These are phyloP conservation scores for Huiozyma sinensis DNA, from an alignment of 805 yeast species.

Conservation along the genomic window DNA sequence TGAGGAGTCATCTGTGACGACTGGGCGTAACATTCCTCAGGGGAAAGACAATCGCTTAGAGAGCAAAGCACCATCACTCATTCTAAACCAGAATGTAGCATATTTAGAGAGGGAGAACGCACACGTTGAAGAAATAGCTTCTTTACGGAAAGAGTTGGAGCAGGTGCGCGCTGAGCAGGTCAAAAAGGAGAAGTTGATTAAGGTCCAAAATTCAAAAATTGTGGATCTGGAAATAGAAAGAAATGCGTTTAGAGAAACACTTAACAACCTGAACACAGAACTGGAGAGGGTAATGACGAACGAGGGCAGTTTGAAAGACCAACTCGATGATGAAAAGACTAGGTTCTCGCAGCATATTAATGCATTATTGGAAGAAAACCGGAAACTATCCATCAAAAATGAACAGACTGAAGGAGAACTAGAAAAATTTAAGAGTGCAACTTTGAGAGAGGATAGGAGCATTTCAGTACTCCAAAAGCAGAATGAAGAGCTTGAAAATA, in stretches of 20 bases:
- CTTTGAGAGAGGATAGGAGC: background rate
- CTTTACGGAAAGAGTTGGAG: background rate
- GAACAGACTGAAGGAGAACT: background rate
- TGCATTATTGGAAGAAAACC: background rate
- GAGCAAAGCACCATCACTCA: background rate
- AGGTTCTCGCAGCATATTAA: background rate
- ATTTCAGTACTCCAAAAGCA: background rate
- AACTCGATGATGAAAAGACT: conserved; percentile 15
- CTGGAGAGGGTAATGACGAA: conserved; percentile 18
- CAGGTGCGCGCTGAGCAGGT: background rate
- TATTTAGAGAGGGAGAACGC: background rate
- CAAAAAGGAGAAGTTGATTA: background rate
- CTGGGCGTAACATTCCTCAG: too few relatives aligned
- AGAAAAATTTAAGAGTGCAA: too few relatives aligned
- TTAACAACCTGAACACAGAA: conserved; percentile 19
- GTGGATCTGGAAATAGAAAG: conserved; percentile 18
- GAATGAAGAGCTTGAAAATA: background rate
- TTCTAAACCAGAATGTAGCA: background rate
- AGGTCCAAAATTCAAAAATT: conserved; percentile 3
- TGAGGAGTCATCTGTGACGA: conserved; percentile 3
- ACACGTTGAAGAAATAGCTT: conserved; percentile 1
- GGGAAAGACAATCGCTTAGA: too few relatives aligned
- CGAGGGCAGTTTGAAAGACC: conserved; percentile 13
- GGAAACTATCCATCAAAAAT: background rate
- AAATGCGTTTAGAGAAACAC: conserved; percentile 23